Evolutionary conservation across 108 stramenopile species (phyloP), one percentile per base, ranked within the genome.

Genomic region (Nannochloropsis salina): DNA sequence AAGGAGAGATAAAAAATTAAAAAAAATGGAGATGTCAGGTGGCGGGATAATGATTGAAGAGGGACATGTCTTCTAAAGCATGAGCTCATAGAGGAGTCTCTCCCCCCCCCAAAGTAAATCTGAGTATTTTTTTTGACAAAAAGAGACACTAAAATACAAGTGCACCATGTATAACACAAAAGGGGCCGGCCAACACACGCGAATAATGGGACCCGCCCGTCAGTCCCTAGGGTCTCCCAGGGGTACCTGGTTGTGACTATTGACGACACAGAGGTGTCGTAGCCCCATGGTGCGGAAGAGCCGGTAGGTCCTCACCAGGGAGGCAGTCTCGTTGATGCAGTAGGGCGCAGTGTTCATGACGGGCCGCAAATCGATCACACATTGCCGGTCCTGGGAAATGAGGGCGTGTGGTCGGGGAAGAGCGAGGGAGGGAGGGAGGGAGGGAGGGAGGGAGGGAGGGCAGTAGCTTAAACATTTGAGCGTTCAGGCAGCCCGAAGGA

Each of bases 301-400:
- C 9, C 96, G 94, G 89, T 98, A 98, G 8, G 98, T 95, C 20
- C 96, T 86, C 86, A 92, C 94, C 83, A 96, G 93, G 9, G 96
- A 97, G 6, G 96, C 95, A 40, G 94, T 96, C 43, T 88, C 88
- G 44, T 88, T 94, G 84, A 98, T 93, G 42, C 95, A 94, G 90
- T 96, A 96, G 21, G 98, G 96, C 43, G 96, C 96, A 45, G 96
- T 97, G 92, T 97, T 96, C 43, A 95, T 95, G 88, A 97, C 96
- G n/a, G 98, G 98, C 80, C 96, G 90, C 82, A 98, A 92, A 89
- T 98, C 98, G 61, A 98, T 89, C 94, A 94, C 94, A 85, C 94
- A 94, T 83, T 94, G 93, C 61, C 61, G 61, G 61, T 74, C 61
- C 61, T 74, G 61, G 20, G 61, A n/a, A 6, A 8, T 1, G 61